Evolutionary conservation across 192 early-diverging fungal species (phyloP).

Genomic region (Coemansia sp.): DNA sequence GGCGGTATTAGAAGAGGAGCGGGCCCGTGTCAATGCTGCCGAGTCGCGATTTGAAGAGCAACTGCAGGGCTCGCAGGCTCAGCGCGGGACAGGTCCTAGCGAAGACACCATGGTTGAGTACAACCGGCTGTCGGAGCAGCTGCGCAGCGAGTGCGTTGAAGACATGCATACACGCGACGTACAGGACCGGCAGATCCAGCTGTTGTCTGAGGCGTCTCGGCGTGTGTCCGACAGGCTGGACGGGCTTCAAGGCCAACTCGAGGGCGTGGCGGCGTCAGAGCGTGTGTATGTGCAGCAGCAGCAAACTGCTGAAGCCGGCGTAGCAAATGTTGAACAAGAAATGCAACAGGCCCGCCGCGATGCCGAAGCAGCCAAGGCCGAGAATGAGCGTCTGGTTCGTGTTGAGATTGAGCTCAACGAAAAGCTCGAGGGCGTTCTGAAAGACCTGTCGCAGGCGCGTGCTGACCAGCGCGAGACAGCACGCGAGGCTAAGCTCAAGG

Average conservation of each 20-base stretch:
- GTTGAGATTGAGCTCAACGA: slow-evolving; percentile 74
- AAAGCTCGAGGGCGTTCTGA: slow-evolving; percentile 73
- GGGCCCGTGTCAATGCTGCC: slow-evolving; percentile 56
- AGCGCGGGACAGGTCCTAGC: slow-evolving; percentile 32
- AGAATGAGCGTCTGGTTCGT: slow-evolving; percentile 66
- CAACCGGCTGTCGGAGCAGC: slow-evolving; percentile 67
- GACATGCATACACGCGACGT: slow-evolving; percentile 70
- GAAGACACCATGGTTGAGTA: slow-evolving; percentile 57
- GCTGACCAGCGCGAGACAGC: slow-evolving; percentile 83
- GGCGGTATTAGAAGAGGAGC: slow-evolving; percentile 56
- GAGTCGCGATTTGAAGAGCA: slow-evolving; percentile 57
- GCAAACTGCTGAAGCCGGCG: slow-evolving; percentile 27
- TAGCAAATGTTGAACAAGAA: slow-evolving; percentile 34
- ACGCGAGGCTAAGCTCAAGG: slow-evolving; percentile 72
- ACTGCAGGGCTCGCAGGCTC: slow-evolving; percentile 33
- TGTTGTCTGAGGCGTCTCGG: slow-evolving; percentile 60
- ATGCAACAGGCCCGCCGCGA: slow-evolving; percentile 61
- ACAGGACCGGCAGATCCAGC: slow-evolving; percentile 63
- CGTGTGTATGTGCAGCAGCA: slow-evolving; percentile 45
- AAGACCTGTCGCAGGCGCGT: slow-evolving; percentile 77
- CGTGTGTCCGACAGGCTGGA: slow-evolving; percentile 61
- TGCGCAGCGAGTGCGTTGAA: slow-evolving; percentile 62
- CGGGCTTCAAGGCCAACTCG: slow-evolving; percentile 52
- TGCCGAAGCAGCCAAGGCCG: slow-evolving; percentile 60
- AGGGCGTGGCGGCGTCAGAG: slow-evolving; percentile 31